Evolutionary conservation across 2,329 filamentous ascomycete genomes (phyloP).

Genomic region (Basipetospora chlamydospora): DNA sequence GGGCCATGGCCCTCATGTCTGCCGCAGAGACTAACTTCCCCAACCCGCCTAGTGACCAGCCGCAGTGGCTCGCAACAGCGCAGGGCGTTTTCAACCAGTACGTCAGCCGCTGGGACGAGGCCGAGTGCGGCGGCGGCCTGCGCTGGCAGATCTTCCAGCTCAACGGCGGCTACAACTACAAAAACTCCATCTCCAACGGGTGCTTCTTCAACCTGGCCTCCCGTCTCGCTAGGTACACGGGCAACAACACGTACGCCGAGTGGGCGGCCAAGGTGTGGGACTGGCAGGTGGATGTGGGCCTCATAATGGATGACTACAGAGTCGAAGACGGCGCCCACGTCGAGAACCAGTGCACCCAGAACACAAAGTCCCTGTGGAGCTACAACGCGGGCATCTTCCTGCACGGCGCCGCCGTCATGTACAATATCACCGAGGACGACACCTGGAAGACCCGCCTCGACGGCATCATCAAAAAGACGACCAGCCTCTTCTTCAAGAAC

Average conservation of each 20-base stretch:
- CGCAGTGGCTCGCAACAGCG: slow-evolving; percentile 64
- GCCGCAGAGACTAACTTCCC: slow-evolving; percentile 67
- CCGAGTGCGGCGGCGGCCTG: slow-evolving; percentile 55
- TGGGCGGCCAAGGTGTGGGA: slow-evolving; percentile 61
- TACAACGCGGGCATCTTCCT: slow-evolving; percentile 57
- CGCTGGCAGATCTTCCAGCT: slow-evolving; percentile 77
- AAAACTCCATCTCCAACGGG: slow-evolving; percentile 54
- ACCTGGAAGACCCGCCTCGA: slow-evolving; percentile 44
- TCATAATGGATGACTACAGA: slow-evolving; percentile 40
- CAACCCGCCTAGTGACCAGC: slow-evolving; percentile 44
- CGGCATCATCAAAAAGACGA: slow-evolving; percentile 38
- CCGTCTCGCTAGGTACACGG: slow-evolving; percentile 63
- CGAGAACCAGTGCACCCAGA: slow-evolving; percentile 29
- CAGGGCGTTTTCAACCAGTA: slow-evolving; percentile 74
- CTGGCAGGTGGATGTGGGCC: slow-evolving; percentile 40
- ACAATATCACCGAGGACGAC: slow-evolving; percentile 38
- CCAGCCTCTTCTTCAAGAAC: slow-evolving; percentile 40
- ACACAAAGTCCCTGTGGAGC: slow-evolving; percentile 41
- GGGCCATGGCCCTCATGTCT: slow-evolving; percentile 68
- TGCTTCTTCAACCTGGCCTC: slow-evolving; percentile 57
- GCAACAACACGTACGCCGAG: slow-evolving; percentile 61
- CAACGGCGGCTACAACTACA: slow-evolving; percentile 57
- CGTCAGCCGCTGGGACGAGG: slow-evolving; percentile 51
- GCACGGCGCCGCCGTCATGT: slow-evolving; percentile 46
- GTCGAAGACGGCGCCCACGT: slow-evolving; percentile 37